Conservation (phyloP, 768 basidiomycete genomes). For the Xanthoconium stramineum region DNA sequence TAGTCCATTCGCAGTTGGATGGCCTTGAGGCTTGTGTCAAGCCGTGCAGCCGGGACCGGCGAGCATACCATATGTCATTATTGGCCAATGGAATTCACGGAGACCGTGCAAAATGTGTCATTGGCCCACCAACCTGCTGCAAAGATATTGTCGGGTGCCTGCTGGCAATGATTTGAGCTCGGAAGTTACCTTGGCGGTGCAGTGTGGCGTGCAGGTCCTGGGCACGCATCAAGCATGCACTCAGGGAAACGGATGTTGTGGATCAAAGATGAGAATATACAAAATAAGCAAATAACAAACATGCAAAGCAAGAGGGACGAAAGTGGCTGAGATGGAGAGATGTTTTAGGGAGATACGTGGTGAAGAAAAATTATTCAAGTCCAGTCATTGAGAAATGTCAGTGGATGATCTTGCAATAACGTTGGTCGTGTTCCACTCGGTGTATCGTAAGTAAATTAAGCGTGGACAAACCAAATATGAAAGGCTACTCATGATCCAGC, state of each 20-base stretch:
- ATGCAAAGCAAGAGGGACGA: constrained; percentile 19
- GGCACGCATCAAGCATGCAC: constrained; percentile 23
- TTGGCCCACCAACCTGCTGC: not conserved
- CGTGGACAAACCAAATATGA: constrained; percentile 14
- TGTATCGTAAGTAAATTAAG: constrained; percentile 17
- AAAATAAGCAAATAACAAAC: constrained; percentile 14
- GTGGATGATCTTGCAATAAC: constrained; percentile 12
- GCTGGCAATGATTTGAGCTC: not conserved
- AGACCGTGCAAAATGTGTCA: constrained; percentile 1
- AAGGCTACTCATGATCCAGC: constrained; percentile 40
- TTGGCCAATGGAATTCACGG: not conserved
- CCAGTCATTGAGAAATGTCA: constrained; percentile 9
- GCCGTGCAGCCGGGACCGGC: constrained; percentile 1
- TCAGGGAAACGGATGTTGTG: constrained; percentile 11
- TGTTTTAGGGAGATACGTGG: constrained; percentile 4
- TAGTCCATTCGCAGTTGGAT: constrained; percentile 1
- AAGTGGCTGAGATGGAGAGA: constrained; percentile 16
- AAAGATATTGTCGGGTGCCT: not conserved
- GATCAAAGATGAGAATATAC: constrained; percentile 15
- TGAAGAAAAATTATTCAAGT: constrained; percentile 2
- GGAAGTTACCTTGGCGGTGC: constrained; percentile 14
- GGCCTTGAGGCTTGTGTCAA: constrained; percentile 9
- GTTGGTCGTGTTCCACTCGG: constrained; percentile 9
- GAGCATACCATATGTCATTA: constrained; percentile 2
- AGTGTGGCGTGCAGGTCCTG: constrained; percentile 10